phyloP scores from a whole-genome alignment of 331 rosid species.

The Acacia concinna region DNA sequence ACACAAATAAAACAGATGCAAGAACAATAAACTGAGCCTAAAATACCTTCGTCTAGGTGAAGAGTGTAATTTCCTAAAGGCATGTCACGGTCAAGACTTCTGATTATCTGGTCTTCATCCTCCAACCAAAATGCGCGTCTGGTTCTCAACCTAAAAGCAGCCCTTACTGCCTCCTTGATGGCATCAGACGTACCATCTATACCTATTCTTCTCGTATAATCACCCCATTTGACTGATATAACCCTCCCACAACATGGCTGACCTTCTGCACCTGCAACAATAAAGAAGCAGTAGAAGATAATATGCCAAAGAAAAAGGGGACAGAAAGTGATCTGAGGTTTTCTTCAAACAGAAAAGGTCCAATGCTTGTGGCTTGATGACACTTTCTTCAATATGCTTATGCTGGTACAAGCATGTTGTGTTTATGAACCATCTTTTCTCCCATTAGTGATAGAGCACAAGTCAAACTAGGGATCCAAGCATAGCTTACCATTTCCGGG shows the following conservation, averaged over 20 bases:
- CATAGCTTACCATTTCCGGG: conserved; percentile 75
- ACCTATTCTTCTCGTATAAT: conserved; percentile 86
- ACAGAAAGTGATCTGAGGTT: background rate
- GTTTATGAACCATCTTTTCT: conserved; percentile 16
- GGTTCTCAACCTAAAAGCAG: conserved; percentile 90
- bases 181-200: conserved; percentile 88
- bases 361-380: background rate
- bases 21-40: conserved; percentile 11
- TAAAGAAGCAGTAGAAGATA: conserved; percentile 15
- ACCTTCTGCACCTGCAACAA: conserved; percentile 62
- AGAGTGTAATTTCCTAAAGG: conserved; percentile 90
- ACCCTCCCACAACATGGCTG: conserved; percentile 88
- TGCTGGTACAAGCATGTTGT: background rate
- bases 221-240: conserved; percentile 91
- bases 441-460: background rate
- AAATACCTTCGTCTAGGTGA: conserved; percentile 91
- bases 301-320: background rate
- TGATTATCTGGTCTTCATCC: conserved; percentile 89
- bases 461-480: conserved; percentile 17
- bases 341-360: background rate
- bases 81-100: conserved; percentile 95
- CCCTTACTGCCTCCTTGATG: conserved; percentile 88
- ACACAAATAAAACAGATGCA: conserved; percentile 10
- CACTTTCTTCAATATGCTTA: conserved; percentile 1
- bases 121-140: conserved; percentile 95